phyloP scores from a whole-genome alignment of 2,329 filamentous ascomycete species.

The Fusarium sp. region DNA sequence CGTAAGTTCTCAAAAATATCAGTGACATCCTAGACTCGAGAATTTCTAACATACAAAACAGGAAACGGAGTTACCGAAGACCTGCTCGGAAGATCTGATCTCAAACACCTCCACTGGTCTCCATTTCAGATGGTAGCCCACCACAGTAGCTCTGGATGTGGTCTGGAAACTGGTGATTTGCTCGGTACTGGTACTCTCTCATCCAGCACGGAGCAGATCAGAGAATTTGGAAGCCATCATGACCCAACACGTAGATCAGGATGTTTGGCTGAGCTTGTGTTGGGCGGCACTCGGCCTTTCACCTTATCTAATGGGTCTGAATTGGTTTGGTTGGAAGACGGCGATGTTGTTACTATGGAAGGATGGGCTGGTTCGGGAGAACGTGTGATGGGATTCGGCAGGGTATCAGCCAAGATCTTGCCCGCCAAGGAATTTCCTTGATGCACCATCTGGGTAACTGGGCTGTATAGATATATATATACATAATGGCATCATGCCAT shows the following conservation, averaged over 20 bases:
- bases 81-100: neutral
- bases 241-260: neutral
- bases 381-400: neutral
- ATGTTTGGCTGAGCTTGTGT: neutral
- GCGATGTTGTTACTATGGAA: neutral
- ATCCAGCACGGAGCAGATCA: neutral
- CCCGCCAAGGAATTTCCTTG: neutral
- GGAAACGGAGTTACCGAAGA: neutral
- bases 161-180: neutral
- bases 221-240: neutral
- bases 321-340: neutral
- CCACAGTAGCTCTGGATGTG: neutral
- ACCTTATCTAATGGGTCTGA: neutral
- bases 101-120: neutral
- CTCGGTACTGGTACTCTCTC: neutral
- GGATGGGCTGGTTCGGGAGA: neutral
- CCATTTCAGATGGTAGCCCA: neutral
- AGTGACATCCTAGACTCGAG: fast-evolving
- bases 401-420: neutral
- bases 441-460: neutral
- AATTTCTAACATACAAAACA: neutral
- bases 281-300: neutral
- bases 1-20: neutral
- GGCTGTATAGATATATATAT: neutral
- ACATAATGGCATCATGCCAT: neutral